Evolutionary conservation across 176 grass and related monocot species (phyloP).

Genomic region (Cenchrus purpureus): DNA sequence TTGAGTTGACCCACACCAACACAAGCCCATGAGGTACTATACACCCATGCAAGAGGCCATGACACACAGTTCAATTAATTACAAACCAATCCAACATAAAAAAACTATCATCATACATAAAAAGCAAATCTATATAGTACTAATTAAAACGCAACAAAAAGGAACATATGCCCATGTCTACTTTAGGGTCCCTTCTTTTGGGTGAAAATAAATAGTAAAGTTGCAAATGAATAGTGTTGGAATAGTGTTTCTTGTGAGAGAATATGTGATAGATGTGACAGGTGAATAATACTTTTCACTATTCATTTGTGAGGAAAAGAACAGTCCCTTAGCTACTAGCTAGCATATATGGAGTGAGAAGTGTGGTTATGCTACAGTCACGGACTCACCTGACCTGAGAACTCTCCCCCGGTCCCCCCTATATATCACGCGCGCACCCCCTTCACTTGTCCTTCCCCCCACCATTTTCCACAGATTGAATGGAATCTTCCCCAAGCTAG

Average conservation of each 20-base stretch:
- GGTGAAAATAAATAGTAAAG: no score
- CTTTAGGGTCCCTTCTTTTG: not conserved
- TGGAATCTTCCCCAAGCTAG: not conserved
- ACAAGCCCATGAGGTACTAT: slow-evolving; percentile 24
- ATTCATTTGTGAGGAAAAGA: no score
- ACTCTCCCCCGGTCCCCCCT: not conserved
- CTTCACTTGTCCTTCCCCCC: slow-evolving; percentile 21
- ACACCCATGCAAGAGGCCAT: slow-evolving; percentile 29
- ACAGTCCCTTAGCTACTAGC: not conserved
- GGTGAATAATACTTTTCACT: no score
- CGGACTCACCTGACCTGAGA: slow-evolving; percentile 16
- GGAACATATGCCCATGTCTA: slow-evolving; percentile 14
- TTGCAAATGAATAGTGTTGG: no score
- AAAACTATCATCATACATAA: not conserved
- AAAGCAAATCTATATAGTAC: not conserved
- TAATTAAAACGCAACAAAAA: not conserved
- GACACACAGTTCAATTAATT: not conserved
- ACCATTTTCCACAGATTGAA: not conserved
- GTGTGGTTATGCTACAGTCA: slow-evolving; percentile 12
- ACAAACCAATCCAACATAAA: not conserved
- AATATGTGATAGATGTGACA: no score
- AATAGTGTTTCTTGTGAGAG: no score
- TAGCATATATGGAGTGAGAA: not conserved
- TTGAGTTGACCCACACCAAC: slow-evolving; percentile 46
- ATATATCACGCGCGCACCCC: slow-evolving; percentile 28